phyloP scores from a whole-genome alignment of 345 rosid genomes.

The Ceriops decandra region DNA sequence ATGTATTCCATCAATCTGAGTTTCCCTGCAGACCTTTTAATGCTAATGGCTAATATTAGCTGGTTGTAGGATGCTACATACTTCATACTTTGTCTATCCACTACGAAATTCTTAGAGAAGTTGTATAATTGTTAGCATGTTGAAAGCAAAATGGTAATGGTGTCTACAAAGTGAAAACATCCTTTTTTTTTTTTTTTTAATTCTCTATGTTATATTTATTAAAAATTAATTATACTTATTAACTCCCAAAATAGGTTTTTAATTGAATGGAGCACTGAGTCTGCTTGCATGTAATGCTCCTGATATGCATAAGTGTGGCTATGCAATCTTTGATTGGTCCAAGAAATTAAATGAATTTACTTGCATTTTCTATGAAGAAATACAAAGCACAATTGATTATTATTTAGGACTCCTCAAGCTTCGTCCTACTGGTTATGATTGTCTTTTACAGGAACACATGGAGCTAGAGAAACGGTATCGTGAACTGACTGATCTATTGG shows the following conservation, averaged over 20 bases:
- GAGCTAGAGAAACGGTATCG: constrained; percentile 99
- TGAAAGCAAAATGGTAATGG: no score
- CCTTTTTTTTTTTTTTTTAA: no score
- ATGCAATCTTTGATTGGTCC: neutral
- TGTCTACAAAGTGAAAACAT: no score
- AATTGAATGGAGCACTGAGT: no score
- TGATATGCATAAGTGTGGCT: neutral
- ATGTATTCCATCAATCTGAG: neutral
- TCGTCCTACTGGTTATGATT: constrained; percentile 27
- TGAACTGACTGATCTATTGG: constrained; percentile 95
- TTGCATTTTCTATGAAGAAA: neutral
- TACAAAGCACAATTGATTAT: constrained; percentile 1
- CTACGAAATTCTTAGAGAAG: no score
- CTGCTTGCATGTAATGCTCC: neutral
- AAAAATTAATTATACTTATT: no score
- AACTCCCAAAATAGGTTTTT: no score
- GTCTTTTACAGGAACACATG: constrained; percentile 75
- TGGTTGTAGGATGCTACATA: no score
- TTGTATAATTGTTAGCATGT: no score
- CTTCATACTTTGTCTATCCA: no score
- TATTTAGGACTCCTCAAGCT: constrained; percentile 7
- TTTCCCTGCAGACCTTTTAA: neutral
- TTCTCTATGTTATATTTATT: no score
- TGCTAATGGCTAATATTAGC: no score
- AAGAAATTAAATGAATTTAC: constrained; percentile 1